A percentile compares a stretch with the other conserved stretches of the same genome.
Evolutionary conservation across 768 basidiomycete genomes (phyloP).

Genomic region (Albatrellus ellisii): DNA sequence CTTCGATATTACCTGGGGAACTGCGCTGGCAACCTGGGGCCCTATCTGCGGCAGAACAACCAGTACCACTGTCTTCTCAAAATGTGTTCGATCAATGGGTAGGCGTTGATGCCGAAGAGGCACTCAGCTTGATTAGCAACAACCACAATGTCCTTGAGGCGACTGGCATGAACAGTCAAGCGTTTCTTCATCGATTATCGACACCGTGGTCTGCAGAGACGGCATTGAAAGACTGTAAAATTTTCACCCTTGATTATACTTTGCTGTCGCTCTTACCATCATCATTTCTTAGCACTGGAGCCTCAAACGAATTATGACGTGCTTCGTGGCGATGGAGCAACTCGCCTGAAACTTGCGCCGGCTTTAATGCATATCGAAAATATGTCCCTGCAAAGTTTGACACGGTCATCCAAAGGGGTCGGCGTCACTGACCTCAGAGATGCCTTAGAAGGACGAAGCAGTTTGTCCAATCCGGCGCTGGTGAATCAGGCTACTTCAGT

Average conservation of each 20-base stretch:
- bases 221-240: conserved; percentile 67
- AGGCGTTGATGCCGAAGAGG: conserved; percentile 5
- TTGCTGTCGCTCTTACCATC: conserved; percentile 1
- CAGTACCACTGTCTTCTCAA: conserved; percentile 4
- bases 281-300: conserved; percentile 35
- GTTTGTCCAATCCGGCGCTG: conserved; percentile 68
- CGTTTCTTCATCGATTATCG: conserved; percentile 10
- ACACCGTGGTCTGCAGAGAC: conserved; percentile 56
- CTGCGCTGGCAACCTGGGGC: conserved; percentile 1
- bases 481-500: conserved; percentile 51
- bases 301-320: conserved; percentile 37
- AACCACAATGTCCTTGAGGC: conserved; percentile 8
- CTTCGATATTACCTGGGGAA: conserved; percentile 7
- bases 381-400: conserved; percentile 73
- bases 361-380: conserved; percentile 88
- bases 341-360: conserved; percentile 70
- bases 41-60: conserved; percentile 4
- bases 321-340: conserved; percentile 56
- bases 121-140: conserved; percentile 2
- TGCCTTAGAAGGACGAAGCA: conserved; percentile 75
- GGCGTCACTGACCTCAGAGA: conserved; percentile 84
- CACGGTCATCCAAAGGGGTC: conserved; percentile 65
- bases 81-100: conserved; percentile 3
- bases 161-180: conserved; percentile 9
- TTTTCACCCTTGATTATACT: background rate